Evolutionary conservation across 352 stramenopile species (phyloP).

Genomic region (Pythium phragmiticola): DNA sequence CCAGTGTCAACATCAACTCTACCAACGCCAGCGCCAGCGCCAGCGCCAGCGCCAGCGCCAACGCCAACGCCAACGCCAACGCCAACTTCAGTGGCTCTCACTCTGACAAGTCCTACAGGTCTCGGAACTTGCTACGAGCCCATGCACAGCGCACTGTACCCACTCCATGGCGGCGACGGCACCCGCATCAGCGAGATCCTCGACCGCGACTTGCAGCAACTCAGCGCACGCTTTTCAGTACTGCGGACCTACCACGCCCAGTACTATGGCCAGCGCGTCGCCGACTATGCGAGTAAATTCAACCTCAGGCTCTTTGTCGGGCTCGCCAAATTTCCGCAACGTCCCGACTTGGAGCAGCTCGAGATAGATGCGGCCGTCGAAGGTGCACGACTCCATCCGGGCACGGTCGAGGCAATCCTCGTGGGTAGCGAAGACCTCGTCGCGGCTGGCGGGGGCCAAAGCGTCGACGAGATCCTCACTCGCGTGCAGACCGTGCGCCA

Average conservation of each 20-base stretch:
- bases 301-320: slow-evolving; percentile 35
- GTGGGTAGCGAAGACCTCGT: slow-evolving; percentile 39
- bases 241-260: slow-evolving; percentile 41
- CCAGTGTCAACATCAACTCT: background rate
- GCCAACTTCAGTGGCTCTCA: background rate
- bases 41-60: background rate
- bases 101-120: background rate
- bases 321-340: slow-evolving; percentile 29
- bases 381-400: slow-evolving; percentile 26
- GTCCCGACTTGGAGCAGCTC: slow-evolving; percentile 27
- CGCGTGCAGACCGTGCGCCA: slow-evolving; percentile 20
- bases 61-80: background rate
- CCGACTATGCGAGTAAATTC: slow-evolving; percentile 28
- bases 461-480: slow-evolving; percentile 22
- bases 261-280: slow-evolving; percentile 29
- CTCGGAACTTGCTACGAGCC: slow-evolving; percentile 29
- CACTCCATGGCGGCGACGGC: slow-evolving; percentile 20
- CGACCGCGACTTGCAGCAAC: slow-evolving; percentile 33
- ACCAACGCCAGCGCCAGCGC: background rate
- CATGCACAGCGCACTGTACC: slow-evolving; percentile 27
- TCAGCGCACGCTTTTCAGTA: slow-evolving; percentile 25
- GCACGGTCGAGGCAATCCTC: slow-evolving; percentile 31
- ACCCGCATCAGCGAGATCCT: slow-evolving; percentile 20
- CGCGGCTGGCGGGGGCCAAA: slow-evolving; percentile 10
- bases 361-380: slow-evolving; percentile 31